phyloP scores from a whole-genome alignment of 345 rosid species.

The Tarenaya hassleriana region DNA sequence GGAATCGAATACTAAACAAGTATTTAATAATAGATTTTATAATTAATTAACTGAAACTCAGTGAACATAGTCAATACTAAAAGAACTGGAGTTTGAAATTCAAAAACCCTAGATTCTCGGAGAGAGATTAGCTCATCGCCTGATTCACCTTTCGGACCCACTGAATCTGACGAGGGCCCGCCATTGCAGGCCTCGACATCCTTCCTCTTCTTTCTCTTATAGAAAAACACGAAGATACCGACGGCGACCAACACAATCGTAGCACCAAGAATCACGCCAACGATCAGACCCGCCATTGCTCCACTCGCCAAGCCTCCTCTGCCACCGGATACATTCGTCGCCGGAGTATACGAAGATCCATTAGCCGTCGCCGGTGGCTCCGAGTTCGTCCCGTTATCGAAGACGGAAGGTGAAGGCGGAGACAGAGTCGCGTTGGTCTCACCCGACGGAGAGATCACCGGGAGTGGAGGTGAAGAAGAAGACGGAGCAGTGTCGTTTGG shows the following conservation, averaged over 20 bases:
- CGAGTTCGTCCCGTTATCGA: not conserved
- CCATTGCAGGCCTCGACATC: slow-evolving; percentile 20
- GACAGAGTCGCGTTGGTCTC: too few relatives aligned
- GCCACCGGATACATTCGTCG: not conserved
- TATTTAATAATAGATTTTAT: too few relatives aligned
- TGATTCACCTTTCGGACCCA: too few relatives aligned
- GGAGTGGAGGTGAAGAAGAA: too few relatives aligned
- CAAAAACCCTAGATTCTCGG: slow-evolving; percentile 21
- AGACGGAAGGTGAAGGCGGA: too few relatives aligned
- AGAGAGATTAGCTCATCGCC: not conserved
- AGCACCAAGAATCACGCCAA: slow-evolving; percentile 19
- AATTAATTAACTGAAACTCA: too few relatives aligned
- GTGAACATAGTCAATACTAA: not conserved
- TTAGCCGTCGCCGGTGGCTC: not conserved
- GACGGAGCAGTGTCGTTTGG: too few relatives aligned
- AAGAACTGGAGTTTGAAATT: not conserved
- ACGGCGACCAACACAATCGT: slow-evolving; percentile 24
- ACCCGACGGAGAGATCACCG: too few relatives aligned
- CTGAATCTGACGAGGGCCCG: not conserved
- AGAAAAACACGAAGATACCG: slow-evolving; percentile 19
- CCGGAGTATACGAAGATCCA: not conserved
- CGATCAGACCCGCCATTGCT: slow-evolving; percentile 3
- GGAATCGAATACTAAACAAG: slow-evolving; percentile 9
- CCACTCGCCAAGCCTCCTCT: not conserved
- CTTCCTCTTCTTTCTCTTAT: slow-evolving; percentile 17